Percentiles rank a stretch among this genome's conserved stretches.
Conservation (phyloP, 768 basidiomycete species). For the Hemileccinum rubropunctum region DNA sequence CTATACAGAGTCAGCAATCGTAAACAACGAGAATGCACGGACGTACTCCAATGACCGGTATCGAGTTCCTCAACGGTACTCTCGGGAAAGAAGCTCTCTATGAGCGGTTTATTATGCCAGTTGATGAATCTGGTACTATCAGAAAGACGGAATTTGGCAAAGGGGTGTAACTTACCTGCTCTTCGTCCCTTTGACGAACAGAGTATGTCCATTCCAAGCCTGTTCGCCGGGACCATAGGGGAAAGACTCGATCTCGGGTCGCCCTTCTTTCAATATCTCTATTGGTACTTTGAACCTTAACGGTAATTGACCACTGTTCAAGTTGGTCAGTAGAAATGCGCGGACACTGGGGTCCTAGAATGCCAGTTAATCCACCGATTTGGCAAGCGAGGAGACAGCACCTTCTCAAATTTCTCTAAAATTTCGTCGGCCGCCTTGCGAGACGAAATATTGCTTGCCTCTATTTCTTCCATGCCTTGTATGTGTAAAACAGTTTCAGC, state of each 20-base stretch:
- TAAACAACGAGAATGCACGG: neutral
- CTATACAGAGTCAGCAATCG: conserved; percentile 35
- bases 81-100: conserved; percentile 71
- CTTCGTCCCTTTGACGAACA: conserved; percentile 78
- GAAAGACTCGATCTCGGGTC: conserved; percentile 75
- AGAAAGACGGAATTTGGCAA: neutral
- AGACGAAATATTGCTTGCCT: conserved; percentile 52
- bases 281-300: conserved; percentile 77
- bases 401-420: conserved; percentile 61
- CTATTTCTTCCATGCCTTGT: conserved; percentile 71
- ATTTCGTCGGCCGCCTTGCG: conserved; percentile 70
- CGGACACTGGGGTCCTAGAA: conserved; percentile 69
- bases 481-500: conserved; percentile 67
- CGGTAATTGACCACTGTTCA: conserved; percentile 38
- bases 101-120: conserved; percentile 57
- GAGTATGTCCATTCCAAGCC: conserved; percentile 54
- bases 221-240: conserved; percentile 61
- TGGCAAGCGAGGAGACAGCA: conserved; percentile 21
- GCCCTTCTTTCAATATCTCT: conserved; percentile 54
- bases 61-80: conserved; percentile 62
- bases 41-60: conserved; percentile 85
- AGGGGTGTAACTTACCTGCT: conserved; percentile 52
- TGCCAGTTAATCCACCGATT: conserved; percentile 3
- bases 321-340: conserved; percentile 86
- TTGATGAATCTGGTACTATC: conserved; percentile 64